Conservation (phyloP, 345 rosid species). For the Rhodamnia argentea region DNA sequence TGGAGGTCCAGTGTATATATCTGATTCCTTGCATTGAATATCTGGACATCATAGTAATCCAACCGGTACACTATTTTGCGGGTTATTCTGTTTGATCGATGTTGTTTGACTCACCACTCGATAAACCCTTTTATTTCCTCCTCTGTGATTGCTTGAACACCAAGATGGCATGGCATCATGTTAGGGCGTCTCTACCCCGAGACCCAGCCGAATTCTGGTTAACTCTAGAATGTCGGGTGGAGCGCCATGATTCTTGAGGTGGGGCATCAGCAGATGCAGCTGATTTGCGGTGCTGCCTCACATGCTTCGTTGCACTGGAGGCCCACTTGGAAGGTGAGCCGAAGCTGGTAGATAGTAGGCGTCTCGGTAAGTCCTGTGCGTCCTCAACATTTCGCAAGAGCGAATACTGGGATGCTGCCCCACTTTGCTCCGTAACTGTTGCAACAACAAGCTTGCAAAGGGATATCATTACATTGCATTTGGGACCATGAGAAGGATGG, state of each 20-base stretch:
- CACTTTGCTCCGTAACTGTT: neutral
- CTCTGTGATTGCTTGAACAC: constrained; percentile 8
- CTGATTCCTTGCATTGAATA: neutral
- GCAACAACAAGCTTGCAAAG: neutral
- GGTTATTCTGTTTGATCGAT: neutral
- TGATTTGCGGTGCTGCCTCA: constrained; percentile 16
- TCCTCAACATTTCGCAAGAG: neutral
- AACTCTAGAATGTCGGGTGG: constrained; percentile 4
- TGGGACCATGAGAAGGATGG: too few species aligned
- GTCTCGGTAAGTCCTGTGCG: neutral
- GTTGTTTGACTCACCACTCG: neutral
- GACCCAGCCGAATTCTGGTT: neutral
- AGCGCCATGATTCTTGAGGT: constrained; percentile 3
- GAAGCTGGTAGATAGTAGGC: neutral
- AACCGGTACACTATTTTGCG: neutral
- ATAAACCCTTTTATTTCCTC: constrained; percentile 19
- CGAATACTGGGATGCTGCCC: neutral
- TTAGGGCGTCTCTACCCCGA: constrained; percentile 4
- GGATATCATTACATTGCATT: too few species aligned
- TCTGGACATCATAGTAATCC: neutral
- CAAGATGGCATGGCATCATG: neutral
- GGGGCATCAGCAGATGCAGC: neutral
- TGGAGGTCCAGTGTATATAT: neutral
- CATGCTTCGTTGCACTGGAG: neutral
- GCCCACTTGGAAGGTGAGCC: constrained; percentile 2